Percentiles rank a stretch among this genome's conserved stretches.
Evolutionary conservation across 1,284 basidiomycete species (phyloP).

Genomic region (Prillingera fragicola): DNA sequence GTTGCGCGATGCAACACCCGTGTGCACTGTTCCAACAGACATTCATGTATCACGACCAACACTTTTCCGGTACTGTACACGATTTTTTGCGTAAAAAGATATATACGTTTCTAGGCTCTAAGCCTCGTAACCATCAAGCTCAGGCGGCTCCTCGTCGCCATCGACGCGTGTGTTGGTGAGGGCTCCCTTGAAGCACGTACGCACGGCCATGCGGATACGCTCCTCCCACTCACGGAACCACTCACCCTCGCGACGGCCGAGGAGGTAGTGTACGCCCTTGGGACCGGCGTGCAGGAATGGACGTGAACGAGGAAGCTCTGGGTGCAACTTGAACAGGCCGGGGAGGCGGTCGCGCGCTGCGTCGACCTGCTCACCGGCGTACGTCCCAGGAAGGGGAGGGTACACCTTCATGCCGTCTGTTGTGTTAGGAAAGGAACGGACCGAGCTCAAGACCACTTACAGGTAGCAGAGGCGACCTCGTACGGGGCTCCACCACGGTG

Average conservation of each 20-base stretch:
- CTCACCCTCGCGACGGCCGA: constrained; percentile 62
- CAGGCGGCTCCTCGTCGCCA: constrained; percentile 11
- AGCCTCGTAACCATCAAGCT: constrained; percentile 23
- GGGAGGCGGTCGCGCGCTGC: constrained; percentile 30
- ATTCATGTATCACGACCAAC: too few species aligned
- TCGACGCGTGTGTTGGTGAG: constrained; percentile 15
- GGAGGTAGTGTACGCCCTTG: constrained; percentile 44
- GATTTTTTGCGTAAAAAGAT: too few species aligned
- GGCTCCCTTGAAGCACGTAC: constrained; percentile 37
- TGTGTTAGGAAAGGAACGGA: too few species aligned
- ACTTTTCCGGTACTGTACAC: too few species aligned
- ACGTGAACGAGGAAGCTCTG: constrained; percentile 29
- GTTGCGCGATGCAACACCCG: too few species aligned
- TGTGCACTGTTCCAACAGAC: too few species aligned
- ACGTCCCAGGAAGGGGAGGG: constrained; percentile 39
- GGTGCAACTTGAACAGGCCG: constrained; percentile 34
- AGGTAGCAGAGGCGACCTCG: constrained; percentile 21
- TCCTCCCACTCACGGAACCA: constrained; percentile 73
- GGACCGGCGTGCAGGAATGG: constrained; percentile 30
- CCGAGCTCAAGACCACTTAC: constrained; percentile 23
- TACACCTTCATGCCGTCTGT: constrained; percentile 37
- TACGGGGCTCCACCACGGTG: constrained; percentile 27
- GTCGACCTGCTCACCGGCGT: constrained; percentile 26
- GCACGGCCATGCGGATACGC: constrained; percentile 57
- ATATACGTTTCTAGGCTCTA: too few species aligned